phyloP scores from a whole-genome alignment of 2,329 filamentous ascomycete genomes.

The Remersonia thermophila region DNA sequence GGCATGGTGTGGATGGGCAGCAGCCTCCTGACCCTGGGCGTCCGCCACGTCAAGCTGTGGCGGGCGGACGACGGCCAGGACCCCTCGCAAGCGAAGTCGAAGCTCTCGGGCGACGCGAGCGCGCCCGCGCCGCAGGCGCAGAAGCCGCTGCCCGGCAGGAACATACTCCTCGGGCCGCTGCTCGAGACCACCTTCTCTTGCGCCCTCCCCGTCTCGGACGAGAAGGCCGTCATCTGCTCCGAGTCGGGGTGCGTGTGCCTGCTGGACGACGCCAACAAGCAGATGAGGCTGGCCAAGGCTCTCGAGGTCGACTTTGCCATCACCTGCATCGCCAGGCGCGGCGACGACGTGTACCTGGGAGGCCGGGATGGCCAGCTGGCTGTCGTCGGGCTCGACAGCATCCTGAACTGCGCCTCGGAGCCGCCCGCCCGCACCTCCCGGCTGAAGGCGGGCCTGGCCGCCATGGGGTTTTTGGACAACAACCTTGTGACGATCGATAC shows the following conservation, averaged over 20 bases:
- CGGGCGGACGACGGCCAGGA: slow-evolving; percentile 55
- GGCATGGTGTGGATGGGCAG: slow-evolving; percentile 86
- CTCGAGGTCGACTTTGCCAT: slow-evolving; percentile 55
- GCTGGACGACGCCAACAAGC: slow-evolving; percentile 62
- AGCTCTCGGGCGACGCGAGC: slow-evolving; percentile 33
- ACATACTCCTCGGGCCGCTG: slow-evolving; percentile 70
- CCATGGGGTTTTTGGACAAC: slow-evolving; percentile 55
- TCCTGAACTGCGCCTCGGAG: slow-evolving; percentile 30
- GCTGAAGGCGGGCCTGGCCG: slow-evolving; percentile 39
- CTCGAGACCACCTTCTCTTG: slow-evolving; percentile 78
- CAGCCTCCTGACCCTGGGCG: slow-evolving; percentile 72
- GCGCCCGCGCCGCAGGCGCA: slow-evolving; percentile 28
- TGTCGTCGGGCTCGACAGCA: slow-evolving; percentile 37
- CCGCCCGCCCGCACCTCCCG: slow-evolving; percentile 27
- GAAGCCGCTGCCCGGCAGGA: slow-evolving; percentile 71
- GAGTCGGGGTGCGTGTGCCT: slow-evolving; percentile 85
- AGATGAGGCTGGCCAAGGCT: slow-evolving; percentile 57
- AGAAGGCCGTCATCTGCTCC: slow-evolving; percentile 70
- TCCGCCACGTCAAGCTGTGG: slow-evolving; percentile 91
- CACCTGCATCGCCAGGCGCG: slow-evolving; percentile 51
- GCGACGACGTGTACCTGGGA: slow-evolving; percentile 51
- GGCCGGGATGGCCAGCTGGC: slow-evolving; percentile 51
- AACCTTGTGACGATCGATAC: slow-evolving; percentile 66
- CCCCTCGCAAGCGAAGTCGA: slow-evolving; percentile 52
- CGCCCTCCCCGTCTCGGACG: slow-evolving; percentile 57